These are phyloP conservation scores for Gigaspora rosea DNA, from an alignment of 192 early-diverging fungal genomes.

Conservation along the genomic window DNA sequence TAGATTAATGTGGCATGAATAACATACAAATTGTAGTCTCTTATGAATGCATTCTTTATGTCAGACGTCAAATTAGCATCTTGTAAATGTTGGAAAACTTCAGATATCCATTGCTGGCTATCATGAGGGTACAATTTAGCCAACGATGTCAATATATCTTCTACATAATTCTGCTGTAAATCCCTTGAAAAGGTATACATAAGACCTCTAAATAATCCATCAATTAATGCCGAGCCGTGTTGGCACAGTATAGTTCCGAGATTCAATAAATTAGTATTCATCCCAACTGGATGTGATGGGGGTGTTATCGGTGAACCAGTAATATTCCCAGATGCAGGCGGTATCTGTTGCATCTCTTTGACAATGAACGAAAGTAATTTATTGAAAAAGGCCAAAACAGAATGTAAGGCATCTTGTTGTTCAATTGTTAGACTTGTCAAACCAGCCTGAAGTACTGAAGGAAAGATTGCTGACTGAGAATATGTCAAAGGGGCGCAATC, in stretches of 20 bases:
- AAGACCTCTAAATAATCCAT: constrained; percentile 55
- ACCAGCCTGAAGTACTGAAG: constrained; percentile 64
- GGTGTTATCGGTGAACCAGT: constrained; percentile 17
- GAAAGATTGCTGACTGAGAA: constrained; percentile 55
- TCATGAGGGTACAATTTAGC: constrained; percentile 52
- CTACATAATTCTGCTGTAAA: constrained; percentile 53
- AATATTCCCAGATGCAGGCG: constrained; percentile 22
- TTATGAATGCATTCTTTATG: constrained; percentile 55
- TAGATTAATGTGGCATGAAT: not conserved
- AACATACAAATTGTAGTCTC: constrained; percentile 57
- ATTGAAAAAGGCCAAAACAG: constrained; percentile 53
- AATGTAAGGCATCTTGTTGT: constrained; percentile 49
- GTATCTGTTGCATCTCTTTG: constrained; percentile 33
- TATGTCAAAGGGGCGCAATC: constrained; percentile 56
- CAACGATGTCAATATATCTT: constrained; percentile 49
- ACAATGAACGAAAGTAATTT: constrained; percentile 43
- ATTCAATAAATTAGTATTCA: constrained; percentile 38
- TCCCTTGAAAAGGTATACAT: constrained; percentile 57
- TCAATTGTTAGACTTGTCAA: constrained; percentile 58
- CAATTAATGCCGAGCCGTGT: constrained; percentile 46
- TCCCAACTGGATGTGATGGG: not conserved
- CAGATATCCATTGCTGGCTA: constrained; percentile 50
- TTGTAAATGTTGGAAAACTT: constrained; percentile 46
- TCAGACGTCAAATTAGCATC: constrained; percentile 46
- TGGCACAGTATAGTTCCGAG: constrained; percentile 45